Conservation (phyloP, 1,284 basidiomycete genomes). For the Kalmanozyma brasiliensis region DNA sequence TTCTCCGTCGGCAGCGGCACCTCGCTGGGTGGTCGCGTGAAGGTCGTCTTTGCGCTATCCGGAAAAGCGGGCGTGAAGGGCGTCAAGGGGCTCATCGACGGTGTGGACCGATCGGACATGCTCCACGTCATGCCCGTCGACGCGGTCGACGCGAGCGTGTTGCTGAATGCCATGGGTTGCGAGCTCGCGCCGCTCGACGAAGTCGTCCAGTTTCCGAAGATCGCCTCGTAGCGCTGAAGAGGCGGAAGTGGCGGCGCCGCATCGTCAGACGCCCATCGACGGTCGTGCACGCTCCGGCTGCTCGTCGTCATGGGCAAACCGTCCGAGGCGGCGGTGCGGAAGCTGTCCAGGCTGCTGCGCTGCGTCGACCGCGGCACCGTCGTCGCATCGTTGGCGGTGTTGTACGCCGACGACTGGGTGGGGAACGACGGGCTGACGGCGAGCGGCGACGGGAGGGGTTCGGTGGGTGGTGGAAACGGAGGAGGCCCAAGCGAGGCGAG, state of each 20-base stretch:
- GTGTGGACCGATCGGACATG: conserved; percentile 40
- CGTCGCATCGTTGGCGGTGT: conserved; percentile 21
- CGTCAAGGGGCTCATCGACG: conserved; percentile 39
- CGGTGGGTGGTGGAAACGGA: conserved; percentile 46
- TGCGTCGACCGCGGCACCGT: conserved; percentile 21
- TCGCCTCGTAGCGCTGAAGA: conserved; percentile 31
- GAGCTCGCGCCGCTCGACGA: conserved; percentile 4
- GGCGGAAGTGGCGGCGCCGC: conserved; percentile 19
- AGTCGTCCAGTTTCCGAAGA: no score
- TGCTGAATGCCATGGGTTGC: conserved; percentile 30
- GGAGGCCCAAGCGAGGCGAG: conserved; percentile 36
- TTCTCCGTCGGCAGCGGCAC: conserved; percentile 4
- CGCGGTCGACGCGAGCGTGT: conserved; percentile 19
- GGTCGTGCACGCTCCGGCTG: conserved; percentile 14
- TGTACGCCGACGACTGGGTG: conserved; percentile 22
- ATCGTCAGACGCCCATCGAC: conserved; percentile 11
- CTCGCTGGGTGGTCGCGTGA: conserved; percentile 12
- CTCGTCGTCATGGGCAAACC: conserved; percentile 22
- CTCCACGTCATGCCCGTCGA: conserved; percentile 36
- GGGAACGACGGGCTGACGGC: conserved; percentile 33
- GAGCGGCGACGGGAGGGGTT: conserved; percentile 40
- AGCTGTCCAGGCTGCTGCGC: conserved; percentile 37
- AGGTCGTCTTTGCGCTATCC: conserved; percentile 31
- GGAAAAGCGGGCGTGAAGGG: conserved; percentile 55
- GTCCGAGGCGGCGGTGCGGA: conserved; percentile 40